A percentile compares a stretch with the other conserved stretches of the same genome.
Conservation (phyloP, 495 filamentous ascomycete species). For the Penicillium canescens region DNA sequence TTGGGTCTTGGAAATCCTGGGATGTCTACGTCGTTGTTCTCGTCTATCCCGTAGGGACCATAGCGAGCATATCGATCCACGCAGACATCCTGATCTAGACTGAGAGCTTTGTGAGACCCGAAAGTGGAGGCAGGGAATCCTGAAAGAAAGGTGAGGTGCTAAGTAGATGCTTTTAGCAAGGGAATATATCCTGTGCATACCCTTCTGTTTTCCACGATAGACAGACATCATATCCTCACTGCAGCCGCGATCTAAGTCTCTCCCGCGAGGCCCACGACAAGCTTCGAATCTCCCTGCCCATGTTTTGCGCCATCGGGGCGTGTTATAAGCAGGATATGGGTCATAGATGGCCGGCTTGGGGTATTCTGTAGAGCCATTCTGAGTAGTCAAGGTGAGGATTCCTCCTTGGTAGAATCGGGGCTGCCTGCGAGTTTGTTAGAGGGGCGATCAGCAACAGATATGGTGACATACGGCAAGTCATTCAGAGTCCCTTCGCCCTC, state of each 20-base stretch:
- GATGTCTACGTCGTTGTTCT: slow-evolving; percentile 15
- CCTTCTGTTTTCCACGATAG: slow-evolving; percentile 2
- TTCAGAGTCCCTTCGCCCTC: not conserved
- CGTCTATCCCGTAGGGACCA: slow-evolving; percentile 45
- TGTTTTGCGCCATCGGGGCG: not conserved
- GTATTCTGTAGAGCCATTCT: not conserved
- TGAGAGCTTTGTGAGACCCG: slow-evolving; percentile 43
- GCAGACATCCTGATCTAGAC: slow-evolving; percentile 40
- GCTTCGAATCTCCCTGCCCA: not conserved
- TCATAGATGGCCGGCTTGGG: slow-evolving; percentile 1
- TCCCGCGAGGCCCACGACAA: not conserved
- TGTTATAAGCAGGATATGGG: slow-evolving; percentile 2
- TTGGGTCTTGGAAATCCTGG: not conserved
- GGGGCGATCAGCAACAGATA: not conserved
- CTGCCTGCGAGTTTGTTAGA: not conserved
- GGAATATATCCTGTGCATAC: not conserved
- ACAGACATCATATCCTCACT: slow-evolving; percentile 6
- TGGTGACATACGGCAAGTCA: not conserved
- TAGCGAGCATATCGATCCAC: slow-evolving; percentile 50
- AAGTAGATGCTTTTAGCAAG: too few relatives aligned
- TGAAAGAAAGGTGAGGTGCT: not conserved
- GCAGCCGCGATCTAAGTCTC: not conserved
- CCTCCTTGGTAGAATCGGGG: not conserved
- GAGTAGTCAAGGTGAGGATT: not conserved
- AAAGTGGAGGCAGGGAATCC: slow-evolving; percentile 37